Base-by-base conservation (phyloP, 1,139 yeast genomes). In the Meyerozyma smithsonii region DNA sequence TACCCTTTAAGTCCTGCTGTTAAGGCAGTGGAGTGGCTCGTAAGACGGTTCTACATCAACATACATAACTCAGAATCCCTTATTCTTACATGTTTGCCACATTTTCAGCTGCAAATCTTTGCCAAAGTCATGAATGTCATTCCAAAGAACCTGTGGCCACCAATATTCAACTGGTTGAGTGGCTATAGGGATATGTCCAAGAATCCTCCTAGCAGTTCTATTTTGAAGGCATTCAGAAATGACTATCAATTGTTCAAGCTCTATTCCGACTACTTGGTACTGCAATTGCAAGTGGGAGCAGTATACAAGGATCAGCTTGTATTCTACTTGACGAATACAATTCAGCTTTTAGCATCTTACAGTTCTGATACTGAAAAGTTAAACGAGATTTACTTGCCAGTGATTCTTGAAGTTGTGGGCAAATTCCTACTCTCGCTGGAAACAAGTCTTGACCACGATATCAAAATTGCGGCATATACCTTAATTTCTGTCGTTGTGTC, bases 11-110 rank as follows among this genome's bases (percentile, higher is more conserved):
- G 81, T 23, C 87, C 95, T 12, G 77, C 96, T 2, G 59, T 88
- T 38, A 83, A 82, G 53, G 94, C 97, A 8, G 71, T 88, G 10
- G 99, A 92, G 66, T 92, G 98, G 98, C 77, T 92, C 30, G 83
- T 92, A 19, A 83, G 98, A 65, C 76, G 97, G 52, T 94, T 90
- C 59, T 88, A 86, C 58, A 79, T 87, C 49, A 92, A 92, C 56
- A 72, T 86, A 36, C 84, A 84, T 54, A 88, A 86, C 52, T 69
- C 89, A 0, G 97, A 92, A 58, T 58, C 71, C 43, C 57, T 92
- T 30, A 55, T 94, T 35, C 64, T 90, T 42, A 72, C 89, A 4
- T 74, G 84, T 2, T 69, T 92, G 51, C 95, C 97, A 20, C 86
- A 85, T 62, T 88, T 83, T 58, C 76, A 74, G 49, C 70, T 78